A percentile compares a stretch with the other conserved stretches of the same genome.
phyloP scores from a whole-genome alignment of 495 filamentous ascomycete species.

The Talaromyces ruber region DNA sequence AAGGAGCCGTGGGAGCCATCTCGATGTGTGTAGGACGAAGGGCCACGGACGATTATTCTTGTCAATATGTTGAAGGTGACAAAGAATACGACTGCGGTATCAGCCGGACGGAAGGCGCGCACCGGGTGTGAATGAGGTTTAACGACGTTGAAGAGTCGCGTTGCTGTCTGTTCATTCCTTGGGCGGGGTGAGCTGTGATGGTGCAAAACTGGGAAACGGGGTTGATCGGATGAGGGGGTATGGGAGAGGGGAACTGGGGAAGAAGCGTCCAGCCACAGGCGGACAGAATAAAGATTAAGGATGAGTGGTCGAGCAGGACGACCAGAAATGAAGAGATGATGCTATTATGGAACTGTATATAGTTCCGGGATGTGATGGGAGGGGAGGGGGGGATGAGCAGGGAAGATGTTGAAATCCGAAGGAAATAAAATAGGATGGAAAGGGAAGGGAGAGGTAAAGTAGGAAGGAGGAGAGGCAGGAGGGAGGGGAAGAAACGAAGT shows the following conservation, averaged over 20 bases:
- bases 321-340: constrained; percentile 14
- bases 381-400: constrained; percentile 23
- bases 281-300: constrained; percentile 28
- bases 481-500: constrained; percentile 13
- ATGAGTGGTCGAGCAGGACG: constrained; percentile 26
- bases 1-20: constrained; percentile 50
- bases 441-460: not conserved
- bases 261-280: constrained; percentile 40
- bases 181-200: constrained; percentile 19
- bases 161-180: constrained; percentile 44
- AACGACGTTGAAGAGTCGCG: constrained; percentile 34
- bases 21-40: constrained; percentile 19
- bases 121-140: constrained; percentile 41
- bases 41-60: constrained; percentile 34
- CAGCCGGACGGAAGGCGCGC: constrained; percentile 43
- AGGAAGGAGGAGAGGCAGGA: constrained; percentile 22
- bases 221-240: constrained; percentile 26
- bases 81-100: constrained; percentile 36
- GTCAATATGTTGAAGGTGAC: constrained; percentile 31
- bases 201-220: constrained; percentile 12
- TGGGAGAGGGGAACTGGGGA: constrained; percentile 16
- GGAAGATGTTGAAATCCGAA: constrained; percentile 9
- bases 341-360: constrained; percentile 11
- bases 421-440: not conserved
- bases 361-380: constrained; percentile 20